Percentiles rank a stretch among this genome's conserved stretches.
Evolutionary conservation across 331 rosid genomes (phyloP).

Genomic region (Pyracantha coccinea): DNA sequence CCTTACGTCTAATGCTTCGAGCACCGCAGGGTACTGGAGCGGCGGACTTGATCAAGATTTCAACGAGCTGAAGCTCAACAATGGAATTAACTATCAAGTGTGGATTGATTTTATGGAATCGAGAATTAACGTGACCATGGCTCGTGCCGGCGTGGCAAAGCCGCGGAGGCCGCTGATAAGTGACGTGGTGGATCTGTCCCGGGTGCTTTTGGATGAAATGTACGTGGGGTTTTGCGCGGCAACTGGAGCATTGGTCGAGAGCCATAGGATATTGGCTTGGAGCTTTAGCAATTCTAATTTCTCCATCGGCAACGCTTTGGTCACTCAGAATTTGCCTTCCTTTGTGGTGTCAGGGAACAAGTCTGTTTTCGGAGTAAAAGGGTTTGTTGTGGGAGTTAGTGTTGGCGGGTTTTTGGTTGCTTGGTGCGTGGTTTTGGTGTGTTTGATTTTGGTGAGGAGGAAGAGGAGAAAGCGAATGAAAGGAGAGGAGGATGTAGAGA

Average conservation of each 20-base stretch:
- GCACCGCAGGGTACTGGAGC: constrained; percentile 57
- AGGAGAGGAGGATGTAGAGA: constrained; percentile 24
- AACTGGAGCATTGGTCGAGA: constrained; percentile 62
- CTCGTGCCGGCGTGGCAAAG: constrained; percentile 36
- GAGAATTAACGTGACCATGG: constrained; percentile 56
- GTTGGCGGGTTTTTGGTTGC: constrained; percentile 28
- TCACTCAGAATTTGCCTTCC: constrained; percentile 48
- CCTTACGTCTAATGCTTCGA: constrained; percentile 24
- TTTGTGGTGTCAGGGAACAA: constrained; percentile 52
- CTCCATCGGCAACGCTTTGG: constrained; percentile 36
- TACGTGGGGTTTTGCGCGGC: constrained; percentile 54
- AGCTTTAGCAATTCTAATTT: constrained; percentile 67
- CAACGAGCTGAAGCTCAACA: constrained; percentile 42
- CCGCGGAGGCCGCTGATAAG: constrained; percentile 48
- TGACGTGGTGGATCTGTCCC: constrained; percentile 28
- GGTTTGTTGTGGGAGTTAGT: constrained; percentile 44
- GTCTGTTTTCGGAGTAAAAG: constrained; percentile 38
- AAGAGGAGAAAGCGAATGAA: constrained; percentile 25
- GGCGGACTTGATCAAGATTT: constrained; percentile 17
- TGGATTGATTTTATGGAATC: constrained; percentile 71
- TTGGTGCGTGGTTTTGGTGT: constrained; percentile 24
- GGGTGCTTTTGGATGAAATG: constrained; percentile 67
- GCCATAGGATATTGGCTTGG: constrained; percentile 73
- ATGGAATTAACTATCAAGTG: constrained; percentile 67
- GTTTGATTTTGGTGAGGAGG: constrained; percentile 20